Evolutionary conservation across 768 basidiomycete species (phyloP).

Genomic region (Suillus brevipes): DNA sequence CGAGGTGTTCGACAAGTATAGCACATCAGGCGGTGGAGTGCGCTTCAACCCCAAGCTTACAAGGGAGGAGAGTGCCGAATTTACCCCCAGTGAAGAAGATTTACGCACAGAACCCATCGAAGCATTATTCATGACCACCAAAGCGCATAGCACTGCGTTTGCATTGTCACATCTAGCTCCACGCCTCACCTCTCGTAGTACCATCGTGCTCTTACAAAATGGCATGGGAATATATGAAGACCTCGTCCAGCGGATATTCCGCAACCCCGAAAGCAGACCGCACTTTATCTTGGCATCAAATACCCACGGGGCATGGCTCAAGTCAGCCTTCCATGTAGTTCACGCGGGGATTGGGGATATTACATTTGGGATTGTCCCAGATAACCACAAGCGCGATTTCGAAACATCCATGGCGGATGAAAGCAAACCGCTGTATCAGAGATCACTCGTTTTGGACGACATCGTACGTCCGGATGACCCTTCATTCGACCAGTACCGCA

Average conservation of each 20-base stretch:
- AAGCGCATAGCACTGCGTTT: conserved; percentile 63
- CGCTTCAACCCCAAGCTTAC: conserved; percentile 18
- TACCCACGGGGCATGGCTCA: conserved; percentile 74
- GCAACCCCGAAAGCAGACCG: conserved; percentile 70
- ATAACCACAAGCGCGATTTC: conserved; percentile 60
- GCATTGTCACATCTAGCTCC: conserved; percentile 60
- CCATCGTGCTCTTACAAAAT: conserved; percentile 91
- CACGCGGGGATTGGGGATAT: conserved; percentile 72
- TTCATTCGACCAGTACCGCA: conserved; percentile 47
- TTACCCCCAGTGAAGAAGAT: conserved; percentile 16
- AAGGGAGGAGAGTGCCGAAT: conserved; percentile 14
- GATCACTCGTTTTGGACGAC: conserved; percentile 51
- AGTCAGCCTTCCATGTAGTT: conserved; percentile 52
- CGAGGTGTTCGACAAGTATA: conserved; percentile 45
- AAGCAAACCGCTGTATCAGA: conserved; percentile 34
- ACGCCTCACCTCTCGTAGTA: conserved; percentile 65
- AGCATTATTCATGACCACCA: conserved; percentile 81
- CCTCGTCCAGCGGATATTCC: conserved; percentile 66
- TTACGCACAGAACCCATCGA: conserved; percentile 48
- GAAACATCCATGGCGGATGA: conserved; percentile 51
- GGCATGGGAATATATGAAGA: conserved; percentile 92
- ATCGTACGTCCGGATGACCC: conserved; percentile 43
- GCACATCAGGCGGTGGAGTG: conserved; percentile 24
- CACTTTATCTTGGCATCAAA: conserved; percentile 85
- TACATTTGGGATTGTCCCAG: conserved; percentile 79